These are phyloP conservation scores for Chlorella sp. DNA, from an alignment of 139 green algal genomes.

Conservation along the genomic window DNA sequence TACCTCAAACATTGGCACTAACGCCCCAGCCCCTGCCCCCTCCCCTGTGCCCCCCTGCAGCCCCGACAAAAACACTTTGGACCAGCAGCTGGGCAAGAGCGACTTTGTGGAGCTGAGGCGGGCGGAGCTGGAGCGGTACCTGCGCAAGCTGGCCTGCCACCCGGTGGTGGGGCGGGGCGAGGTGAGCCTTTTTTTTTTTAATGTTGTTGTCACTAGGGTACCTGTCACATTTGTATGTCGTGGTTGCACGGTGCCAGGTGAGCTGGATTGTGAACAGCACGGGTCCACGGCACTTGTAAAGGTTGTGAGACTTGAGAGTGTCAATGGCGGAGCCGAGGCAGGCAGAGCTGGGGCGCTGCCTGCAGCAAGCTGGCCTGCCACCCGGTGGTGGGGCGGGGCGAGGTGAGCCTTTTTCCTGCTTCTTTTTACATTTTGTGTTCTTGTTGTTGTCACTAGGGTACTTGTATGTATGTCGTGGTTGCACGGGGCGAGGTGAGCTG, in stretches of 20 bases:
- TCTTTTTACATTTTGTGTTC: no score
- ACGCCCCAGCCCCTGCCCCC: not conserved
- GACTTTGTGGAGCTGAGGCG: conserved; percentile 87
- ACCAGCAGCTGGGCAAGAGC: conserved; percentile 56
- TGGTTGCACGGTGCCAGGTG: no score
- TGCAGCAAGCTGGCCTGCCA: conserved; percentile 83
- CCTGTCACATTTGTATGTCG: no score
- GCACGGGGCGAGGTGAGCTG: no score
- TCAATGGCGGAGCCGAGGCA: conserved; percentile 82
- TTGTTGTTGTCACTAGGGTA: no score
- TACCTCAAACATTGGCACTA: no score
- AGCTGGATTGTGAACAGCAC: no score
- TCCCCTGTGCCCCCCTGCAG: not conserved
- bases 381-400: conserved; percentile 65
- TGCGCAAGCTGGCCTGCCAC: conserved; percentile 83
- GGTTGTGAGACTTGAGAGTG: no score
- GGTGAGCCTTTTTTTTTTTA: conserved; percentile 34
- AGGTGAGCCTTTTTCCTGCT: conserved; percentile 60
- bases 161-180: conserved; percentile 69
- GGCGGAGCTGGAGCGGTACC: conserved; percentile 84
- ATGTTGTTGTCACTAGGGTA: no score
- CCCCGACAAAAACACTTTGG: conserved; percentile 89
- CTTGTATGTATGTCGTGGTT: no score
- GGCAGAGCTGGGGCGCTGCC: conserved; percentile 83
- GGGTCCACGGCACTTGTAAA: no score